Evolutionary conservation across 1,284 basidiomycete genomes (phyloP).

Genomic region (Inonotus hispidus): DNA sequence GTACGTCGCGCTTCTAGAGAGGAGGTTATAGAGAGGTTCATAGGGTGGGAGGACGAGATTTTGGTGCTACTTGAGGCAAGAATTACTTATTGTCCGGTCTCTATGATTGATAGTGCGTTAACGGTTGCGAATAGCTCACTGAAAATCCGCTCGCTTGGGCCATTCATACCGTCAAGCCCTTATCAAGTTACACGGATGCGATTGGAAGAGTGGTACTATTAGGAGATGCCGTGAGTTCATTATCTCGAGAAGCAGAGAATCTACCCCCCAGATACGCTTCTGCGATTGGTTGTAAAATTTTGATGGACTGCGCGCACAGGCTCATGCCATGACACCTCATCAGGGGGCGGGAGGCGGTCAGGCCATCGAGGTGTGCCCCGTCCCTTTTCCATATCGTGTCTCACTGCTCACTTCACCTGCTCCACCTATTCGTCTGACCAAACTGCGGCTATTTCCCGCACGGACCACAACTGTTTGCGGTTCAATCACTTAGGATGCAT

Average conservation of each 20-base stretch:
- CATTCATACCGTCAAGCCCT: conserved; percentile 38
- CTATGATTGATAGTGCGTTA: not conserved
- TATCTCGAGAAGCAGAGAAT: no score
- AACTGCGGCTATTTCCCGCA: no score
- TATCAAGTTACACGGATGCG: conserved; percentile 32
- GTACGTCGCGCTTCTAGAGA: conserved; percentile 20
- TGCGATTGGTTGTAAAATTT: no score
- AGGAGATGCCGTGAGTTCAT: conserved; percentile 41
- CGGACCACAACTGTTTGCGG: no score
- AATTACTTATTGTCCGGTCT: not conserved
- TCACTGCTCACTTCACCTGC: not conserved
- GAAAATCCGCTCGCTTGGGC: conserved; percentile 38
- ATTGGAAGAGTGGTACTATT: conserved; percentile 39
- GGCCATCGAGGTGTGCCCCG: conserved; percentile 42
- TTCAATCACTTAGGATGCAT: conserved; percentile 30
- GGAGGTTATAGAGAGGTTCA: conserved; percentile 22
- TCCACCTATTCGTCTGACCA: no score
- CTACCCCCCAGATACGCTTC: no score
- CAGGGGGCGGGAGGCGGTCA: conserved; percentile 53
- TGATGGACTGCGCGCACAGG: conserved; percentile 25
- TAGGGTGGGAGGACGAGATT: conserved; percentile 26
- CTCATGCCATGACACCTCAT: conserved; percentile 52
- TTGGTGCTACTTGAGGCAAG: conserved; percentile 21
- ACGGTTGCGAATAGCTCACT: not conserved
- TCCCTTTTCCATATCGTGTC: not conserved